Evolutionary conservation across 2,329 filamentous ascomycete genomes (phyloP).

Genomic region (Rhynchosporium secalis): DNA sequence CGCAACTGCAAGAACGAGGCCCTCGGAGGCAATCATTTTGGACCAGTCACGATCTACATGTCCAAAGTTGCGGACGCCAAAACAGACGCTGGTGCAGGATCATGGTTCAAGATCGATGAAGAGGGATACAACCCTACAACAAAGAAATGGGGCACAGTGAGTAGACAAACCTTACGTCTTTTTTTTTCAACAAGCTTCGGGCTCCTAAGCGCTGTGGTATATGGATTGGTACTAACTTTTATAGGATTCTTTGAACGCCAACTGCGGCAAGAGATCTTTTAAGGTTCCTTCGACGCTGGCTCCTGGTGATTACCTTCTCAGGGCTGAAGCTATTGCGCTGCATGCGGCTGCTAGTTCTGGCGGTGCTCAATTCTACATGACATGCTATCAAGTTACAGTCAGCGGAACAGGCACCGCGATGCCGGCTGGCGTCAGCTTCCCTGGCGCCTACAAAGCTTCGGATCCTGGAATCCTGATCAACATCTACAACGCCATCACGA

Average conservation of each 20-base stretch:
- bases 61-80: constrained; percentile 51
- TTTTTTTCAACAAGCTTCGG: neutral
- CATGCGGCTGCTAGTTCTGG: constrained; percentile 49
- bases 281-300: constrained; percentile 52
- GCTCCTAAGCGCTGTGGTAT: neutral
- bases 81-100: constrained; percentile 46
- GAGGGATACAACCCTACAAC: constrained; percentile 29
- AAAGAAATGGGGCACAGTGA: constrained; percentile 30
- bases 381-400: constrained; percentile 48
- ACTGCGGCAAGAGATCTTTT: constrained; percentile 50
- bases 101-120: constrained; percentile 53
- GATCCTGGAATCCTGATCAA: constrained; percentile 52
- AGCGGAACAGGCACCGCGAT: constrained; percentile 45
- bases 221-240: neutral
- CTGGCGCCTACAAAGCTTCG: constrained; percentile 47
- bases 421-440: constrained; percentile 45
- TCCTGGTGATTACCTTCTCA: constrained; percentile 55
- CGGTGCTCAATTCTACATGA: constrained; percentile 44
- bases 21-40: constrained; percentile 56
- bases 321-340: constrained; percentile 55
- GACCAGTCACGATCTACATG: constrained; percentile 54
- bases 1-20: constrained; percentile 49
- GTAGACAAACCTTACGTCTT: neutral
- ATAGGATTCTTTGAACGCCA: constrained; percentile 38
- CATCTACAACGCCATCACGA: constrained; percentile 37